phyloP scores from a whole-genome alignment of 1,284 basidiomycete species.

The Rhizoctonia solani region DNA sequence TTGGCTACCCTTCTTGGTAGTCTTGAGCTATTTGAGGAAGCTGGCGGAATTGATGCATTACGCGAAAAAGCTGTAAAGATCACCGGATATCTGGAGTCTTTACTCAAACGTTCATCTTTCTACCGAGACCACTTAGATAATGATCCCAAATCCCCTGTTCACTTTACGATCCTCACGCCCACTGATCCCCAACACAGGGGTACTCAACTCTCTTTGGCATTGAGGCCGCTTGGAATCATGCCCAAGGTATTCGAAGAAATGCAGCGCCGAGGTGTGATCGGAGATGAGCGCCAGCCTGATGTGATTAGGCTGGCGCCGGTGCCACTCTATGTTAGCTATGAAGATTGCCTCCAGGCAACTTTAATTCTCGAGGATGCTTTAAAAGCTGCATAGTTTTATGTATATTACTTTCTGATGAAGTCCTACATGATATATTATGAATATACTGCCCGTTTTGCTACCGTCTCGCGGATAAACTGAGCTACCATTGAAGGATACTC shows the following conservation, averaged over 20 bases:
- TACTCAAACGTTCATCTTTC: constrained; percentile 62
- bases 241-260: constrained; percentile 65
- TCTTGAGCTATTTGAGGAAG: constrained; percentile 76
- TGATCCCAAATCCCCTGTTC: constrained; percentile 44
- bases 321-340: constrained; percentile 81
- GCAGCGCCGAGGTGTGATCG: constrained; percentile 74
- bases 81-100: constrained; percentile 70
- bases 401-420: not conserved
- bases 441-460: constrained; percentile 11
- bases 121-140: constrained; percentile 49
- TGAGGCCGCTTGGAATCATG: constrained; percentile 63
- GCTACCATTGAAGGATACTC: constrained; percentile 31
- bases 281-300: constrained; percentile 87
- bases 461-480: constrained; percentile 40
- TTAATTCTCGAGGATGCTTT: constrained; percentile 59
- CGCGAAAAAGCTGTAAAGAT: constrained; percentile 71
- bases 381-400: constrained; percentile 7
- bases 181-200: constrained; percentile 67
- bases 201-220: constrained; percentile 79
- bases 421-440: not conserved
- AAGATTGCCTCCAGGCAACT: constrained; percentile 74
- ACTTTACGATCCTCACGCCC: constrained; percentile 91
- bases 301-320: constrained; percentile 86
- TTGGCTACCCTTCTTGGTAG: constrained; percentile 80
- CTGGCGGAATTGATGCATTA: constrained; percentile 71